These are phyloP conservation scores for Alternaria sp. DNA, from an alignment of 2,329 filamentous ascomycete species.

Conservation along the genomic window DNA sequence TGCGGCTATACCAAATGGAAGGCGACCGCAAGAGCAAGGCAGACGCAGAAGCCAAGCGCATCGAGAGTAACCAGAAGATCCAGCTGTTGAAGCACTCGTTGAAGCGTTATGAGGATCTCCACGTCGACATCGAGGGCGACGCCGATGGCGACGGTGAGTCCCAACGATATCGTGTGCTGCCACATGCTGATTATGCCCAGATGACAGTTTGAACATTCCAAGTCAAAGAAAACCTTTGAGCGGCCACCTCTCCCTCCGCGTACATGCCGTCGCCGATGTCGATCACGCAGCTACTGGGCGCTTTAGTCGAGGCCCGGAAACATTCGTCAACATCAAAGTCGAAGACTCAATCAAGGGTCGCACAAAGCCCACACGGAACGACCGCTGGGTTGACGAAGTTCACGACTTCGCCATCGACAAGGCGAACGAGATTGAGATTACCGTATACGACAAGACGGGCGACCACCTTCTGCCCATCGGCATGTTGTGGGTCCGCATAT, in stretches of 20 bases:
- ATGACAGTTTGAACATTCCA: slow-evolving; percentile 94
- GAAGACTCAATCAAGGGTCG: slow-evolving; percentile 91
- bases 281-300: slow-evolving; percentile 84
- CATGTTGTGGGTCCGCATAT: slow-evolving; percentile 94
- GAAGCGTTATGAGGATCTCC: slow-evolving; percentile 95
- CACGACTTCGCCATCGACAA: slow-evolving; percentile 96
- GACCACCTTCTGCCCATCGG: slow-evolving; percentile 92
- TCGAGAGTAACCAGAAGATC: slow-evolving; percentile 98
- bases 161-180: neutral
- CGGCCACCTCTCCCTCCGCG: slow-evolving; percentile 83
- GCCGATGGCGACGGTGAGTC: slow-evolving; percentile 77
- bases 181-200: slow-evolving; percentile 58
- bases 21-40: slow-evolving; percentile 94
- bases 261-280: slow-evolving; percentile 90
- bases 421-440: slow-evolving; percentile 97
- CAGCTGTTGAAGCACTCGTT: slow-evolving; percentile 92
- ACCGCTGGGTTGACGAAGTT: slow-evolving; percentile 89
- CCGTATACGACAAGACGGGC: slow-evolving; percentile 91
- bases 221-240: slow-evolving; percentile 96
- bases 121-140: slow-evolving; percentile 84
- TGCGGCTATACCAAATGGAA: slow-evolving; percentile 95
- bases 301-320: slow-evolving; percentile 91
- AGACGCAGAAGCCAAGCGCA: slow-evolving; percentile 85
- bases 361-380: slow-evolving; percentile 82
- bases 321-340: slow-evolving; percentile 94